Percentiles rank a stretch among this genome's conserved stretches.
phyloP scores from a whole-genome alignment of 1,284 basidiomycete genomes.

The Tilletia caries region DNA sequence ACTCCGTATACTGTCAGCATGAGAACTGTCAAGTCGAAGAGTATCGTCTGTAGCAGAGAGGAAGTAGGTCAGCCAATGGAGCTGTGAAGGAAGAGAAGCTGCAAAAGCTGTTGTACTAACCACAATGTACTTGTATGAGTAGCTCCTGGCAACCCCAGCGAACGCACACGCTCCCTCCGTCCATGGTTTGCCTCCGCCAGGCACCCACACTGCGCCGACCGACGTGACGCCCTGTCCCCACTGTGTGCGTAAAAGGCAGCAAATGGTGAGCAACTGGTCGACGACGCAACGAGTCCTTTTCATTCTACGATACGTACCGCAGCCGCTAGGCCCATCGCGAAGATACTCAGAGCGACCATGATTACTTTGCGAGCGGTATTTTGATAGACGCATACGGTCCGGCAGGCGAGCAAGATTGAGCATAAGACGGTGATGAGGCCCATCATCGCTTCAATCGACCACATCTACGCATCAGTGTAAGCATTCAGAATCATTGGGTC shows the following conservation, averaged over 20 bases:
- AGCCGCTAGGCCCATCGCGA: slow-evolving; percentile 28
- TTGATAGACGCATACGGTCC: slow-evolving; percentile 29
- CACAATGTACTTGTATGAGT: slow-evolving; percentile 31
- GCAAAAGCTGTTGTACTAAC: neutral
- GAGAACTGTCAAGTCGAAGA: slow-evolving; percentile 30
- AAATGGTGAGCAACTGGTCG: too few species aligned
- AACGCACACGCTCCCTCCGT: slow-evolving; percentile 28
- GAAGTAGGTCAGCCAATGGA: too few species aligned
- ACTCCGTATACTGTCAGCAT: slow-evolving; percentile 34
- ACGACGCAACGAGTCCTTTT: neutral
- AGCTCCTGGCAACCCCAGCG: slow-evolving; percentile 18
- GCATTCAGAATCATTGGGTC: too few species aligned
- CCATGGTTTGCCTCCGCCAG: slow-evolving; percentile 26
- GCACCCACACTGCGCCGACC: slow-evolving; percentile 24
- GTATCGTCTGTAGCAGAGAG: slow-evolving; percentile 29
- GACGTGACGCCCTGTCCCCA: slow-evolving; percentile 38
- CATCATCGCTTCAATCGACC: slow-evolving; percentile 33
- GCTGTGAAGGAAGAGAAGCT: neutral
- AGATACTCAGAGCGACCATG: slow-evolving; percentile 20
- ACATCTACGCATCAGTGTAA: slow-evolving; percentile 16
- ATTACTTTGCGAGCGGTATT: slow-evolving; percentile 22
- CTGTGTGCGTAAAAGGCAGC: neutral
- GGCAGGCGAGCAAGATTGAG: slow-evolving; percentile 26
- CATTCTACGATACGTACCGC: neutral
- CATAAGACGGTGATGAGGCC: slow-evolving; percentile 26